A percentile compares a stretch with the other conserved stretches of the same genome.
phyloP scores from a whole-genome alignment of 495 filamentous ascomycete species.

The Penicillium parvum region DNA sequence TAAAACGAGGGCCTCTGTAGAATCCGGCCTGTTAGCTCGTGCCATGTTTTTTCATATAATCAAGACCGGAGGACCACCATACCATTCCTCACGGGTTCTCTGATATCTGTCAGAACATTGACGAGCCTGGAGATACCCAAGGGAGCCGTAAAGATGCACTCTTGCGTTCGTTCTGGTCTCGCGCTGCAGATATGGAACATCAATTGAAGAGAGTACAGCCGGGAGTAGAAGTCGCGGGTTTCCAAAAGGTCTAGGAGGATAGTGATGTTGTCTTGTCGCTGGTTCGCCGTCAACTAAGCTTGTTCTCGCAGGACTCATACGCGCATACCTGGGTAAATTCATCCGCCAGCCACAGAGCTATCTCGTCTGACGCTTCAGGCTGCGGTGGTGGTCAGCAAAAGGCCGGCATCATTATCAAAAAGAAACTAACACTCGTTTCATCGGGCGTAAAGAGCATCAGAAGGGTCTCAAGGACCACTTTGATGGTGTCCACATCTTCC shows the following conservation, averaged over 20 bases:
- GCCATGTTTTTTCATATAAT: no score
- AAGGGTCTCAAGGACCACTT: slow-evolving; percentile 89
- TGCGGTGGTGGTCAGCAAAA: slow-evolving; percentile 34
- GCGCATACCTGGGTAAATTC: slow-evolving; percentile 84
- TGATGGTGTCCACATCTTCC: slow-evolving; percentile 95
- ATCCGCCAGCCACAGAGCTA: slow-evolving; percentile 93
- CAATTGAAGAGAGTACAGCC: slow-evolving; percentile 87
- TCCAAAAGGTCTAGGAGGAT: slow-evolving; percentile 86
- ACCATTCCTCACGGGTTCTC: slow-evolving; percentile 89
- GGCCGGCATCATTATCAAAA: neutral
- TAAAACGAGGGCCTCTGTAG: slow-evolving; percentile 59
- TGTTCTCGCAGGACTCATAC: neutral
- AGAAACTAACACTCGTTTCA: slow-evolving; percentile 56
- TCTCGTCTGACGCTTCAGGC: slow-evolving; percentile 96
- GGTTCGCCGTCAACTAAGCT: slow-evolving; percentile 40
- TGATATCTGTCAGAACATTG: slow-evolving; percentile 71
- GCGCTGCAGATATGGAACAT: slow-evolving; percentile 82
- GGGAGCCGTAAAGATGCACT: slow-evolving; percentile 85
- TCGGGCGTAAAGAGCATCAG: slow-evolving; percentile 85
- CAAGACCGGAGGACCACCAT: slow-evolving; percentile 22
- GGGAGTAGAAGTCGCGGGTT: slow-evolving; percentile 83
- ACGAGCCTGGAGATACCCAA: slow-evolving; percentile 86
- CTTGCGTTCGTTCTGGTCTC: slow-evolving; percentile 88
- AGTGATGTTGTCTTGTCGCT: slow-evolving; percentile 95
- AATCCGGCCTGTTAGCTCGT: slow-evolving; percentile 12